Percentiles rank a stretch among this genome's conserved stretches.
Evolutionary conservation across 345 rosid genomes (phyloP).

Genomic region (Acer campestre): DNA sequence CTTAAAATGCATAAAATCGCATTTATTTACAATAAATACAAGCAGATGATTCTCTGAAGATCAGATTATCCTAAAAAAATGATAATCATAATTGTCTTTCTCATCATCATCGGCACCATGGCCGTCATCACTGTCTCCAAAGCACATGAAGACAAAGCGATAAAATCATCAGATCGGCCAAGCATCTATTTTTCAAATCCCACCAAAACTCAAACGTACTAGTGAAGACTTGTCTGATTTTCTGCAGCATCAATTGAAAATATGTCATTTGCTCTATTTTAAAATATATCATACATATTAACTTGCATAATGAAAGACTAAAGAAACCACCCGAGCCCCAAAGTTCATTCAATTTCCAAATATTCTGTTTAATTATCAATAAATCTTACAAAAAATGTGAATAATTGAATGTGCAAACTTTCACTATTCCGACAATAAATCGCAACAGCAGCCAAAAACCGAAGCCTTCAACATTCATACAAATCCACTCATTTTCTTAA

Average conservation of each 20-base stretch:
- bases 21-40: slow-evolving; percentile 40
- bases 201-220: slow-evolving; percentile 21
- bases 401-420: not conserved
- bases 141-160: slow-evolving; percentile 14
- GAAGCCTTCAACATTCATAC: not conserved
- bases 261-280: slow-evolving; percentile 20
- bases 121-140: slow-evolving; percentile 29
- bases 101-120: slow-evolving; percentile 20
- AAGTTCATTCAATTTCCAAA: slow-evolving; percentile 12
- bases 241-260: slow-evolving; percentile 29
- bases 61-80: slow-evolving; percentile 30
- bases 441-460: not conserved
- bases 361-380: not conserved
- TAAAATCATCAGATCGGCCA: not conserved
- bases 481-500: slow-evolving; percentile 1
- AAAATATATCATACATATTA: not conserved
- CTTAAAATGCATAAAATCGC: slow-evolving; percentile 27
- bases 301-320: not conserved
- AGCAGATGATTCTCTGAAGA: slow-evolving; percentile 32
- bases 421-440: not conserved
- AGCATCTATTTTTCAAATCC: slow-evolving; percentile 23
- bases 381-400: not conserved
- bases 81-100: slow-evolving; percentile 24
- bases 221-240: not conserved
- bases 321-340: not conserved